Evolutionary conservation across 768 basidiomycete species (phyloP).

Genomic region (Amanita fuliginea): DNA sequence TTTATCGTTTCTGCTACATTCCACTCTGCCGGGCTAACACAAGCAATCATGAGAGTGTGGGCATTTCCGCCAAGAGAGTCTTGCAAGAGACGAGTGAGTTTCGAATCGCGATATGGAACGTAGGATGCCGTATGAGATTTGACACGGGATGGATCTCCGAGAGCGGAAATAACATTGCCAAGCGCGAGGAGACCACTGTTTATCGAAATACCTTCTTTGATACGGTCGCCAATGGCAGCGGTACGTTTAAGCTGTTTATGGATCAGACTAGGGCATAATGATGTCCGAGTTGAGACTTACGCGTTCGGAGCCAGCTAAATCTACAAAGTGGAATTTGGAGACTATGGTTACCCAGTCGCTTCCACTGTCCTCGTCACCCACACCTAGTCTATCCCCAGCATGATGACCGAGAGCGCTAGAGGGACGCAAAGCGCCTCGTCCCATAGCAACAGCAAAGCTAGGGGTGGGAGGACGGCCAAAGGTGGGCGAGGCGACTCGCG

Average conservation of each 20-base stretch:
- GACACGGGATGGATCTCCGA: conserved; percentile 85
- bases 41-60: conserved; percentile 98
- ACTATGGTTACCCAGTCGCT: conserved; percentile 83
- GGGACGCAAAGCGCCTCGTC: conserved; percentile 58
- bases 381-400: conserved; percentile 34
- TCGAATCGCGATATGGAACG: conserved; percentile 96
- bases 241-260: conserved; percentile 77
- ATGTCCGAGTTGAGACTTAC: conserved; percentile 31
- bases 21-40: conserved; percentile 93
- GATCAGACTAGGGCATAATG: conserved; percentile 10
- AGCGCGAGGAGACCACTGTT: conserved; percentile 94
- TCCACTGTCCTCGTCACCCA: conserved; percentile 47
- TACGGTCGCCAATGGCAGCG: conserved; percentile 89
- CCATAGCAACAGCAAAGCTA: conserved; percentile 67
- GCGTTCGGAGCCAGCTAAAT: conserved; percentile 93
- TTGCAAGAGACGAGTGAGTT: conserved; percentile 91
- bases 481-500: conserved; percentile 66
- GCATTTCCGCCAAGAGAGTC: conserved; percentile 97
- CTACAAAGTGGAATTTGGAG: conserved; percentile 98
- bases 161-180: conserved; percentile 96
- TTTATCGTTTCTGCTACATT: conserved; percentile 91
- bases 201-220: conserved; percentile 98
- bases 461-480: conserved; percentile 72
- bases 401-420: conserved; percentile 68
- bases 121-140: conserved; percentile 80